Evolutionary conservation across 371 early-diverging fungal genomes (phyloP), one percentile per base, ranked within the genome.

Genomic region (Mucor racemosus): DNA sequence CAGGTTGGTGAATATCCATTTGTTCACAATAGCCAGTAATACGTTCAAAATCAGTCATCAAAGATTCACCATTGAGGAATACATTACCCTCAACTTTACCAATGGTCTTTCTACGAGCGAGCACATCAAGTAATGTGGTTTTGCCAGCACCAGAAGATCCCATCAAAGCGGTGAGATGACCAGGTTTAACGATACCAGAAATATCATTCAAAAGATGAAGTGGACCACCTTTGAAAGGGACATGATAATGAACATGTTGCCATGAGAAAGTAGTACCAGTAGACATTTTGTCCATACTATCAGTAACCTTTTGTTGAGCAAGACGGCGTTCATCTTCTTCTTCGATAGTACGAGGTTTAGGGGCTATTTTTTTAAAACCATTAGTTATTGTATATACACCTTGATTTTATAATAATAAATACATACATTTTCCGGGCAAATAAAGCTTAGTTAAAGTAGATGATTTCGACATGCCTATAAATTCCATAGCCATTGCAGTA

Each of bases 121-220:
- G 77, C 0, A 94, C 84, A 79, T 97, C 95, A 68, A 94, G 68
- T 3, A 95, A 80, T 4, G 95, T 93, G 0, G 95, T 92, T 76
- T 97, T 97, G 57, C 97, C 97, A 36, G 93, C 90, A 64, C 95
- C 95, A 34, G 91, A 90, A 8, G 91, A 85, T 34, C 95, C 95
- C 91, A 96, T 90, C 11, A 95, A 72, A 5, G 95, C 96, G 64
- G 54, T 81, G 80, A 91, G 73, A 17, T 84, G 81, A 36, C 92
- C 92, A 0, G 90, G 88, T 58, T 85, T 84, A 56, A 91, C 79
- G 50, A 85, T 81, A 38, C 81, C 77, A 39, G 57, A 50, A 39
- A 88, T 67, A 38, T 79, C 81, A 64, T 81, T 78, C 50, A 87
- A 75, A 13, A 87, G 72, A 68, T 86, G 82, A 26, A 77, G 69